Conservation (phyloP, 768 basidiomycete genomes). For the Exidia glandulosa region DNA sequence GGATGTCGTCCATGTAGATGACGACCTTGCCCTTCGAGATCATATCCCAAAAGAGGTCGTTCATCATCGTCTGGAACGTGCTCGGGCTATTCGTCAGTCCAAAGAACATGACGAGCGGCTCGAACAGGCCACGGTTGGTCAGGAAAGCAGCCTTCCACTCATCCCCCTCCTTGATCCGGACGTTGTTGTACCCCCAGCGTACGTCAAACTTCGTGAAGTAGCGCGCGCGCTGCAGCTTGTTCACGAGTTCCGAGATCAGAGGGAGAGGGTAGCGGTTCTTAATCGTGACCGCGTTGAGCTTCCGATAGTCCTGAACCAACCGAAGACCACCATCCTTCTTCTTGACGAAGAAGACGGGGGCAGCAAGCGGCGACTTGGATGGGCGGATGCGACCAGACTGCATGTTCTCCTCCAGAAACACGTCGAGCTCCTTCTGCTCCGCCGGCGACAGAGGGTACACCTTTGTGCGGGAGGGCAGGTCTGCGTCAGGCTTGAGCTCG, state of each 20-base stretch:
- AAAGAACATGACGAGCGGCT: constrained; percentile 21
- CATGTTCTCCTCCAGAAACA: constrained; percentile 16
- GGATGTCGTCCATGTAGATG: constrained; percentile 35
- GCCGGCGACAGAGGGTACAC: constrained; percentile 11
- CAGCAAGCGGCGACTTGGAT: constrained; percentile 12
- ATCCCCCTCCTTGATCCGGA: constrained; percentile 1
- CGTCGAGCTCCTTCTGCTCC: constrained; percentile 13
- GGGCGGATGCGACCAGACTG: constrained; percentile 9
- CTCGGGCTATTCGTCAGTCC: constrained; percentile 12
- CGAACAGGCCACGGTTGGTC: constrained; percentile 16
- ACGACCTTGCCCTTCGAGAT: constrained; percentile 24
- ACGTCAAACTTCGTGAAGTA: background rate
- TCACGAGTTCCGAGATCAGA: constrained; percentile 18
- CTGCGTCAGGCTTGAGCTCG: constrained; percentile 7
- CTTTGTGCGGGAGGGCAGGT: no score
- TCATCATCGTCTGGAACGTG: constrained; percentile 16
- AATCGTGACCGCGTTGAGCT: constrained; percentile 20
- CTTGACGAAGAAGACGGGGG: no score
- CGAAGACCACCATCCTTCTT: constrained; percentile 18
- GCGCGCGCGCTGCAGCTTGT: constrained; percentile 11
- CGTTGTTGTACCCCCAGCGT: constrained; percentile 5
- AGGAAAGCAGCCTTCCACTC: constrained; percentile 4
- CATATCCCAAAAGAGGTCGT: constrained; percentile 18
- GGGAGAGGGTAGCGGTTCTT: constrained; percentile 25
- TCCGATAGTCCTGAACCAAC: constrained; percentile 23